These are phyloP conservation scores for Cladorrhinum sp. DNA, from an alignment of 2,329 filamentous ascomycete genomes.

Conservation along the genomic window DNA sequence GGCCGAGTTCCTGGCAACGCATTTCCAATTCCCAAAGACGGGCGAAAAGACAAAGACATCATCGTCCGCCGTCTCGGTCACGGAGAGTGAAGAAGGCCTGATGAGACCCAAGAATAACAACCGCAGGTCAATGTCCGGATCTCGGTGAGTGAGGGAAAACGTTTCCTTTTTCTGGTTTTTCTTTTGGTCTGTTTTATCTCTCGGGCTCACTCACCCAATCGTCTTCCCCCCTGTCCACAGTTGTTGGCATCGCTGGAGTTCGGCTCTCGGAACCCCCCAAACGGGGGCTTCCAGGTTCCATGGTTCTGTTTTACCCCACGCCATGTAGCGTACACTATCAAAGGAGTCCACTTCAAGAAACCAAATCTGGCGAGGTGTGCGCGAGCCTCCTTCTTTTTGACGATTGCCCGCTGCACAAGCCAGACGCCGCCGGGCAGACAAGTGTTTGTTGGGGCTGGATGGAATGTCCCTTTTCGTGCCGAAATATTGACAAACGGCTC, in stretches of 20 bases:
- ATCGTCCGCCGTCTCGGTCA: background rate
- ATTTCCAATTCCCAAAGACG: background rate
- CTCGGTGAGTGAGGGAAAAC: slow-evolving; percentile 26
- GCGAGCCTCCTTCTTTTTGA: background rate
- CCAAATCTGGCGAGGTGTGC: background rate
- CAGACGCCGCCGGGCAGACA: slow-evolving; percentile 1
- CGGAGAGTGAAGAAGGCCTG: background rate
- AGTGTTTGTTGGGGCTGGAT: background rate
- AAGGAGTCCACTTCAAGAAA: background rate
- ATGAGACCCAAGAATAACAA: slow-evolving; percentile 17
- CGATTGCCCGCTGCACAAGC: background rate
- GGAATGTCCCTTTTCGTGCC: background rate
- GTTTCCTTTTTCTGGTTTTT: background rate
- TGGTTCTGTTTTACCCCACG: slow-evolving; percentile 6
- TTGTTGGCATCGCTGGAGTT: slow-evolving; percentile 7
- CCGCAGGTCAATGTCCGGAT: slow-evolving; percentile 22
- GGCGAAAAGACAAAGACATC: background rate
- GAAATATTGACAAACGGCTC: background rate
- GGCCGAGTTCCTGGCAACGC: background rate
- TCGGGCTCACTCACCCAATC: slow-evolving; percentile 4
- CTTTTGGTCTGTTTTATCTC: background rate
- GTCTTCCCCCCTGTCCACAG: slow-evolving; percentile 3
- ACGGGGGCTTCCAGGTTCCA: background rate
- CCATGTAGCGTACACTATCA: background rate
- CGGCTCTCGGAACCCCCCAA: slow-evolving; percentile 8